Evolutionary conservation across 2,329 filamentous ascomycete genomes (phyloP).

Genomic region (Huntiella bhutanensis): DNA sequence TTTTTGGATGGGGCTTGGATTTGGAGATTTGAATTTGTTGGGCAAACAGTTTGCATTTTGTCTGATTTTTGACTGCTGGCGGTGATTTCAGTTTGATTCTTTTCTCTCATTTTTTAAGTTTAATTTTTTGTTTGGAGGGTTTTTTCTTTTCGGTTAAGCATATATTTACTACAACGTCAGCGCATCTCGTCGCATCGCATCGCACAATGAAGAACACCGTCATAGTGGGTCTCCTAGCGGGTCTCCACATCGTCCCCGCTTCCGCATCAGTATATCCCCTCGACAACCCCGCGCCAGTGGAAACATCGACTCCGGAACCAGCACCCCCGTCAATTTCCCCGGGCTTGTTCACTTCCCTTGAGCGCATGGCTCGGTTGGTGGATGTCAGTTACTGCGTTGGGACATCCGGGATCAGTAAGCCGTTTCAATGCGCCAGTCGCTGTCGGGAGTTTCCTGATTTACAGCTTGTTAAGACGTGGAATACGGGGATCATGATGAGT

Average conservation of each 20-base stretch:
- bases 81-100: too few relatives aligned
- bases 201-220: constrained; percentile 5
- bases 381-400: constrained; percentile 93
- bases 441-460: constrained; percentile 70
- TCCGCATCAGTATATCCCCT: constrained; percentile 1
- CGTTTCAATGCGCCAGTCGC: constrained; percentile 69
- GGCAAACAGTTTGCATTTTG: too few relatives aligned
- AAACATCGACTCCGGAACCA: constrained; percentile 19
- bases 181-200: not conserved
- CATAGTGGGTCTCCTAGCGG: constrained; percentile 1
- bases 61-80: too few relatives aligned
- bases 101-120: too few relatives aligned
- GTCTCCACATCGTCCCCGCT: not conserved
- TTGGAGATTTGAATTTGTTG: too few relatives aligned
- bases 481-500: constrained; percentile 67
- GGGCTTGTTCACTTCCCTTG: constrained; percentile 58
- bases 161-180: too few relatives aligned
- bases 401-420: constrained; percentile 58
- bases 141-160: too few relatives aligned
- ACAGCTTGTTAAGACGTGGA: constrained; percentile 69
- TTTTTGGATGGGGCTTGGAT: too few relatives aligned
- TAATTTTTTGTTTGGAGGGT: too few relatives aligned
- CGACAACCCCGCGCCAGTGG: not conserved
- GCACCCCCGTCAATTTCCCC: constrained; percentile 20
- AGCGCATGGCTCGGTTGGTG: constrained; percentile 76